Evolutionary conservation across 2,329 filamentous ascomycete genomes (phyloP).

Genomic region (Westerdykella aurantiaca): DNA sequence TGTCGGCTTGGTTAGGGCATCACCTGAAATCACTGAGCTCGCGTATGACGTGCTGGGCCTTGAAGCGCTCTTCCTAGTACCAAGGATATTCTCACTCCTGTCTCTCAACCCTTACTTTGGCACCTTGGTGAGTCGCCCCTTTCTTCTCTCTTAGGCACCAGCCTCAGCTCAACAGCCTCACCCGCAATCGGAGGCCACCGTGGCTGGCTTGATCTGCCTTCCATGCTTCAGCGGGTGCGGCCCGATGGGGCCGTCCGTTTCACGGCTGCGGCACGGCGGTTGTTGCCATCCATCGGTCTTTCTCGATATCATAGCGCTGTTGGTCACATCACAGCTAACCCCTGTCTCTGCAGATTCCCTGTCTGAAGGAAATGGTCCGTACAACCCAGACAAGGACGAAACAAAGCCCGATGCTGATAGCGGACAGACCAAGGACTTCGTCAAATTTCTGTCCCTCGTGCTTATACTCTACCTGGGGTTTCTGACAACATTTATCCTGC

Average conservation of each 20-base stretch:
- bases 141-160: background rate
- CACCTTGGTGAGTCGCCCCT: conserved; percentile 50
- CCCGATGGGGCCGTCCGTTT: conserved; percentile 2
- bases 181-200: background rate
- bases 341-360: conserved; percentile 58
- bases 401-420: conserved; percentile 9
- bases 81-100: conserved; percentile 77
- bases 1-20: conserved; percentile 58
- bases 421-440: conserved; percentile 68
- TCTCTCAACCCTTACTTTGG: conserved; percentile 88
- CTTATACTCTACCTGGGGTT: conserved; percentile 82
- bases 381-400: background rate
- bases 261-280: conserved; percentile 2
- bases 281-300: background rate
- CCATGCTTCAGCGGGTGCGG: background rate
- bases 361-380: conserved; percentile 78
- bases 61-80: conserved; percentile 84
- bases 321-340: conserved; percentile 9
- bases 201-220: background rate
- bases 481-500: conserved; percentile 74
- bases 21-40: conserved; percentile 61
- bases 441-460: conserved; percentile 74
- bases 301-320: background rate
- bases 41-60: conserved; percentile 87
- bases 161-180: too few species aligned